phyloP scores from a whole-genome alignment of 2,329 filamentous ascomycete species.

The Hymenoscyphus fructigenus region DNA sequence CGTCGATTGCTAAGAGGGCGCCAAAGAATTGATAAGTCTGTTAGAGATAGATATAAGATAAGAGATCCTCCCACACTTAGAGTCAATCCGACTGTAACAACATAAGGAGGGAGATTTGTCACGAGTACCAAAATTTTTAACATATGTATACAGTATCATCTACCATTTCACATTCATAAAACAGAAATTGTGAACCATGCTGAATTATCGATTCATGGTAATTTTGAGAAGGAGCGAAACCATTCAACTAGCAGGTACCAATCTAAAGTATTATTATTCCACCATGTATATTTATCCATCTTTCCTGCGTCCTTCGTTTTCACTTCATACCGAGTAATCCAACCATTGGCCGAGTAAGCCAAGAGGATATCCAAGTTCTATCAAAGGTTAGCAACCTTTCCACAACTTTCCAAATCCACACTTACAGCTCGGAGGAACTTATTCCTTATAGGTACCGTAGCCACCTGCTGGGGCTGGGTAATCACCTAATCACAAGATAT shows the following conservation, averaged over 20 bases:
- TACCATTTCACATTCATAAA: background rate
- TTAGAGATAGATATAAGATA: too few relatives aligned
- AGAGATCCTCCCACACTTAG: too few relatives aligned
- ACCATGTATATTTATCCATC: background rate
- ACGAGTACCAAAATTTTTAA: background rate
- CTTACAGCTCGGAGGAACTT: background rate
- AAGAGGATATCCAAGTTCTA: background rate
- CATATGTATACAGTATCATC: background rate
- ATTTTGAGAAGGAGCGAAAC: background rate
- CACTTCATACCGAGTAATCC: background rate
- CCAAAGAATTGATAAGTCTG: background rate
- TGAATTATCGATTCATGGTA: background rate
- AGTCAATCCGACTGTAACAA: background rate
- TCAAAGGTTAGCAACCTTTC: background rate
- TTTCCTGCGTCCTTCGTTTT: background rate
- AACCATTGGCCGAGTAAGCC: background rate
- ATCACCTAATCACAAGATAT: too few relatives aligned
- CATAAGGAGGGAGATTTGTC: background rate
- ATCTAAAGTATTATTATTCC: background rate
- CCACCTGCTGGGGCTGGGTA: background rate
- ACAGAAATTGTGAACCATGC: background rate
- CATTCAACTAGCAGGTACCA: background rate
- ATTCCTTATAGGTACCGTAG: constrained; percentile 3
- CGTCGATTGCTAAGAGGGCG: constrained; percentile 21
- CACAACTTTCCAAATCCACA: background rate